These are phyloP conservation scores for Paraglomus brasilianum DNA, from an alignment of 192 early-diverging fungal genomes.

Conservation along the genomic window DNA sequence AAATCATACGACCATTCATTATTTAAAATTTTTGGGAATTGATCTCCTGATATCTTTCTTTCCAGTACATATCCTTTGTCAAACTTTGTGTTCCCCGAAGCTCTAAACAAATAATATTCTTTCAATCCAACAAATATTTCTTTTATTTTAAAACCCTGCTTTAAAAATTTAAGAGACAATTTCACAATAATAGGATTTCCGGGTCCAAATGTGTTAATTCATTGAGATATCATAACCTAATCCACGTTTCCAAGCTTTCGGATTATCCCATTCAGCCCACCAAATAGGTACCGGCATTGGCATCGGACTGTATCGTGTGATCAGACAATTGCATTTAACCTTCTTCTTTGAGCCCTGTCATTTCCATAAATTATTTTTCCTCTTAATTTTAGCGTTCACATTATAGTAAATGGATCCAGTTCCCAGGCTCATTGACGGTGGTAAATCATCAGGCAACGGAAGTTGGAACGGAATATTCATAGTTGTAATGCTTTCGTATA, in stretches of 20 bases:
- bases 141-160: constrained; percentile 22
- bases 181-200: constrained; percentile 19
- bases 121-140: constrained; percentile 26
- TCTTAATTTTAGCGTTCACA: constrained; percentile 1
- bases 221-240: constrained; percentile 13
- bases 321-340: constrained; percentile 7
- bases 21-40: neutral
- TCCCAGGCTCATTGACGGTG: neutral
- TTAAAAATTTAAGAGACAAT: constrained; percentile 12
- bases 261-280: constrained; percentile 21
- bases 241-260: constrained; percentile 8
- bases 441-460: constrained; percentile 14
- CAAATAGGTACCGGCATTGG: neutral
- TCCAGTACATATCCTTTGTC: constrained; percentile 1
- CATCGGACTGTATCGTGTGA: constrained; percentile 5
- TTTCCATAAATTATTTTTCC: constrained; percentile 24
- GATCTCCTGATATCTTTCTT: constrained; percentile 7
- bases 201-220: constrained; percentile 19
- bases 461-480: constrained; percentile 3
- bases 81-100: neutral
- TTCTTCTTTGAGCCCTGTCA: constrained; percentile 10
- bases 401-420: constrained; percentile 1
- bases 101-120: constrained; percentile 10
- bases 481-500: neutral
- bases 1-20: constrained; percentile 19